A percentile compares a stretch with the other conserved stretches of the same genome.
phyloP scores from a whole-genome alignment of 192 early-diverging fungal genomes.

The Physocladia obscura region DNA sequence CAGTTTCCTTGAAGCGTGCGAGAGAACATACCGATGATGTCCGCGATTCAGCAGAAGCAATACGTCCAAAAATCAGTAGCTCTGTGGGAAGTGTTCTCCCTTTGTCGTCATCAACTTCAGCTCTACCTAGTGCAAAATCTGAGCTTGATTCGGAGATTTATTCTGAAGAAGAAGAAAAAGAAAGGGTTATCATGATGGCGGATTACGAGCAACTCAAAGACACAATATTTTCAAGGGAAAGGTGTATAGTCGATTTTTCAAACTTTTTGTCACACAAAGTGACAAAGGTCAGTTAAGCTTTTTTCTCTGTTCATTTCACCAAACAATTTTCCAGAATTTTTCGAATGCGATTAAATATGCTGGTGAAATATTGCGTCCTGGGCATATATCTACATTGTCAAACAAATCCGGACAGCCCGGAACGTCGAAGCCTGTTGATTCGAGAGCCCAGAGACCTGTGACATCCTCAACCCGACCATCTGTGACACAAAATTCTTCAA shows the following conservation, averaged over 20 bases:
- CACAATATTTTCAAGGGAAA: slow-evolving; percentile 3
- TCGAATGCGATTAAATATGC: slow-evolving; percentile 27
- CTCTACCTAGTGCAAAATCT: too few species aligned
- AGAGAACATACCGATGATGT: not conserved
- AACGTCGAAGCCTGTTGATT: slow-evolving; percentile 5
- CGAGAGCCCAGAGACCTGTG: slow-evolving; percentile 3
- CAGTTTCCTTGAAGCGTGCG: not conserved
- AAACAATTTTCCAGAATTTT: not conserved
- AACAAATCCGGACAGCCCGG: not conserved
- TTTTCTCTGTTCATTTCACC: not conserved
- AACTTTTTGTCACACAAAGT: slow-evolving; percentile 23
- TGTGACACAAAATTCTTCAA: not conserved
- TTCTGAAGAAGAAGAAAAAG: not conserved
- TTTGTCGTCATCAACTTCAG: not conserved
- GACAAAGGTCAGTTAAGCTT: slow-evolving; percentile 9
- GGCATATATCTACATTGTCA: not conserved
- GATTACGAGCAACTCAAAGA: slow-evolving; percentile 14
- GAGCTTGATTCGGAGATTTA: not conserved
- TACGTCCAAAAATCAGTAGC: not conserved
- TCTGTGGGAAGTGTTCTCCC: not conserved
- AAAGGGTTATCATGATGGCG: not conserved
- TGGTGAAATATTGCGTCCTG: slow-evolving; percentile 20
- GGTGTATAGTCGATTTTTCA: not conserved
- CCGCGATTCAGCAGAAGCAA: not conserved
- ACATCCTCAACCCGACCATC: not conserved